phyloP scores from a whole-genome alignment of 768 basidiomycete genomes.

The Leucogyrophana mollusca region DNA sequence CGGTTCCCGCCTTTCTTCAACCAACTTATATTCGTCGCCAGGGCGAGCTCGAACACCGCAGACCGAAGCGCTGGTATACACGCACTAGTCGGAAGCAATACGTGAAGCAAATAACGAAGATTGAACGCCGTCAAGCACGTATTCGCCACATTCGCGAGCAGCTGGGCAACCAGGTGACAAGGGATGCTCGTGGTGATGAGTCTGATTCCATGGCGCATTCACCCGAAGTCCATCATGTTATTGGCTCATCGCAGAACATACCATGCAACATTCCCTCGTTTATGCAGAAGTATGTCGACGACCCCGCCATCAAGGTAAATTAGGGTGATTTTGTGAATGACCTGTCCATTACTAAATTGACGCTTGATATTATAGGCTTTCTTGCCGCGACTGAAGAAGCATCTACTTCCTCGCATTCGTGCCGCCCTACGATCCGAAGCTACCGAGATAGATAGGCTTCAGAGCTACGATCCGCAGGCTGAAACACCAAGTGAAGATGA shows the following conservation, averaged over 20 bases:
- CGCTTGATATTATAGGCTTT: not conserved
- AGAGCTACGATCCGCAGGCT: too few relatives aligned
- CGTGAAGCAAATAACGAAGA: not conserved
- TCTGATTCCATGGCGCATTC: not conserved
- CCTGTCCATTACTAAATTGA: too few relatives aligned
- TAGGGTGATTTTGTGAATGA: too few relatives aligned
- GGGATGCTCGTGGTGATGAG: not conserved
- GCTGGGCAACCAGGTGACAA: too few relatives aligned
- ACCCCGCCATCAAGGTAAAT: conserved; percentile 23
- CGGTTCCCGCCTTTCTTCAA: not conserved
- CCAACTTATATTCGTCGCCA: not conserved
- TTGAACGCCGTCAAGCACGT: conserved; percentile 1
- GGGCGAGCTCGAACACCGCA: conserved; percentile 12
- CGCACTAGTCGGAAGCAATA: not conserved
- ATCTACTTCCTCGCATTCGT: not conserved
- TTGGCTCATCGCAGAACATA: not conserved
- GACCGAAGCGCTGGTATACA: not conserved
- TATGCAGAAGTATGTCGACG: conserved; percentile 6
- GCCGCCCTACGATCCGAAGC: too few relatives aligned
- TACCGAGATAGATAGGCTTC: not conserved
- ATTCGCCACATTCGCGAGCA: not conserved
- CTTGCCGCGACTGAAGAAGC: not conserved
- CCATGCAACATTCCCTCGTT: not conserved
- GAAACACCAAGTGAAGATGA: too few relatives aligned
- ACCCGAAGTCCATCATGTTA: not conserved